These are phyloP conservation scores for Lolium perenne DNA, from an alignment of 176 grass and related monocot species.

Conservation along the genomic window DNA sequence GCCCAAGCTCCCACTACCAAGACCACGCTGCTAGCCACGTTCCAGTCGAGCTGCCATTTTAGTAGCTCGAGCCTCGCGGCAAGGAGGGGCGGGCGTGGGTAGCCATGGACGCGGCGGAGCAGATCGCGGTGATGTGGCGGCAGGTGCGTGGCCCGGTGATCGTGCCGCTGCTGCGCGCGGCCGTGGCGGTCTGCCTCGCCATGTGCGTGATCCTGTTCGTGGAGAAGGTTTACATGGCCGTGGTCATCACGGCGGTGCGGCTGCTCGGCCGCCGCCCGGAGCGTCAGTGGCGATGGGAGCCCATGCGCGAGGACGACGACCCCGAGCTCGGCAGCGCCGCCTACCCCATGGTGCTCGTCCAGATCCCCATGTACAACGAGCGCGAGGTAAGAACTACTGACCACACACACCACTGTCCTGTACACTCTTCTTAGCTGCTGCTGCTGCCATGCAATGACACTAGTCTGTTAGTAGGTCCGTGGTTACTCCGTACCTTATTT, in stretches of 20 bases:
- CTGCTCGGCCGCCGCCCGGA: constrained; percentile 52
- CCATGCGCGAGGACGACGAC: constrained; percentile 54
- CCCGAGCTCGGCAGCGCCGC: constrained; percentile 61
- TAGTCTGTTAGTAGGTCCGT: neutral
- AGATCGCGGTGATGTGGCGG: constrained; percentile 58
- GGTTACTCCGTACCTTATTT: neutral
- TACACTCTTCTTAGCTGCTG: neutral
- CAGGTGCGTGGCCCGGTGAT: constrained; percentile 63
- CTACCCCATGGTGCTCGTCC: constrained; percentile 83
- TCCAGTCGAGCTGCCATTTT: neutral
- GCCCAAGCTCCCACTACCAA: neutral
- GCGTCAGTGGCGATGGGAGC: constrained; percentile 63
- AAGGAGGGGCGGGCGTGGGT: neutral
- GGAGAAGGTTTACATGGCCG: constrained; percentile 86
- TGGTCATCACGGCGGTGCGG: constrained; percentile 51
- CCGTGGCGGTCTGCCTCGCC: constrained; percentile 63
- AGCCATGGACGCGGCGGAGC: constrained; percentile 42
- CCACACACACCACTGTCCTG: neutral
- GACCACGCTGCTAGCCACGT: neutral
- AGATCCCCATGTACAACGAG: constrained; percentile 98
- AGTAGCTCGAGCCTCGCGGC: neutral
- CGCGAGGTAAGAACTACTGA: constrained; percentile 59
- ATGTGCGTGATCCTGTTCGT: constrained; percentile 79
- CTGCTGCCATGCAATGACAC: neutral
- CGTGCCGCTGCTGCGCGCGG: constrained; percentile 63